Base-by-base conservation (phyloP, 345 rosid species). In the Cochlearia excelsa region DNA sequence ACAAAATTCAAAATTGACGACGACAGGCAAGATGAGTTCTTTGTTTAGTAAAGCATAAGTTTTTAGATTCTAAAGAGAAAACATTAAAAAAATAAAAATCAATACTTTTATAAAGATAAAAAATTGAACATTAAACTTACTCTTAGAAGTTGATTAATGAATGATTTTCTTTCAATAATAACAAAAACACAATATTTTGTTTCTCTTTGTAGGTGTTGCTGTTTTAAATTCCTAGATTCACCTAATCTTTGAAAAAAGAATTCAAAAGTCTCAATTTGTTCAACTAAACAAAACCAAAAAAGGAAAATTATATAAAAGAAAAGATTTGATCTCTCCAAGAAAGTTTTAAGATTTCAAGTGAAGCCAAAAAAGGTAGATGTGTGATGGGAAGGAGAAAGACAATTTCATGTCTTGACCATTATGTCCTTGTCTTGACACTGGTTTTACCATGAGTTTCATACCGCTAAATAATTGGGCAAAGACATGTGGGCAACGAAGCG, bases 401-500 rank as follows among this genome's bases (percentile, higher is more conserved):
- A 71, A 59, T 45, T 26, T 44, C 39, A 0, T 40, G 51, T 6
- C 1, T n/a, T 5, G 75, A 58, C 70, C 45, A 31, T 45, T 39
- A 46, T 46, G 46, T 4, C 75, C 70, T 27, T 46, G 35, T 3
- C 30, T 9, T 30, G 8, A 16, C 0, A 11, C 6, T 52, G 4
- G 44, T 51, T 10, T 64, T 51, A 57, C 70, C 55, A 57, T 26
- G 39, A 63, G 23, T 16, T 16, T 16, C 65, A 7, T 7, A 1
- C 6, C 65, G 70, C 56, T 46, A 2, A 46, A 58, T 52, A 58
- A 58, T 70, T 27, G 55, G 27, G 9, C 3, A 29, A 26, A 26
- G 54, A 45, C 65, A 64, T 64, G 75, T 71, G 75, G 61, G 30
- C 65, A 58, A 57, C 66, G 40, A 55, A 26, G 57, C 44, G 57